phyloP scores from a whole-genome alignment of 2,329 filamentous ascomycete species.

The Xylariales sp. region DNA sequence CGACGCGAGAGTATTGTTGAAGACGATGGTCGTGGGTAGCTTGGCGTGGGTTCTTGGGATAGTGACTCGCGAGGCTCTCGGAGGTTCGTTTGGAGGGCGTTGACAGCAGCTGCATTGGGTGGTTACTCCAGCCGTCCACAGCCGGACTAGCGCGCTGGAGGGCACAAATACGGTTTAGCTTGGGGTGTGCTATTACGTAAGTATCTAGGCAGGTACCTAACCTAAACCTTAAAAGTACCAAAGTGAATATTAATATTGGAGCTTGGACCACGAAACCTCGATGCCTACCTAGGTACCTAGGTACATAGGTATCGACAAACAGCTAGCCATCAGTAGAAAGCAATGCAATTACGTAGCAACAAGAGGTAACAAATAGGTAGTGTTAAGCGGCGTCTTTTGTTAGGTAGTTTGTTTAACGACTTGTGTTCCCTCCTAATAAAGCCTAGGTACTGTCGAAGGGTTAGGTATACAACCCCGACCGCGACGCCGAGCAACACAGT shows the following conservation, averaged over 20 bases:
- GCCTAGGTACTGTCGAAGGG: too few species aligned
- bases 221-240: too few species aligned
- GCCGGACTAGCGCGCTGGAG: not conserved
- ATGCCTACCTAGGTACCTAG: not conserved
- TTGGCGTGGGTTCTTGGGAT: conserved; percentile 29
- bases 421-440: too few species aligned
- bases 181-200: not conserved
- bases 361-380: too few species aligned
- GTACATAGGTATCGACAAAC: too few species aligned
- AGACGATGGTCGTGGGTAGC: conserved; percentile 25
- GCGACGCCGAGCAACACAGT: too few species aligned
- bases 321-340: too few species aligned
- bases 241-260: not conserved
- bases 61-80: conserved; percentile 37
- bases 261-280: conserved; percentile 25
- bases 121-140: conserved; percentile 12
- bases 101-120: conserved; percentile 14
- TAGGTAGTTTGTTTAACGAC: too few species aligned
- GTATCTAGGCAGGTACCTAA: not conserved
- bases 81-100: conserved; percentile 28
- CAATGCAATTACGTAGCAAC: too few species aligned
- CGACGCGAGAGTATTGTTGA: conserved; percentile 8
- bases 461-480: too few species aligned
- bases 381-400: too few species aligned
- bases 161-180: not conserved